Conservation (phyloP, 306 rosid species). For the Trifolium repens region DNA sequence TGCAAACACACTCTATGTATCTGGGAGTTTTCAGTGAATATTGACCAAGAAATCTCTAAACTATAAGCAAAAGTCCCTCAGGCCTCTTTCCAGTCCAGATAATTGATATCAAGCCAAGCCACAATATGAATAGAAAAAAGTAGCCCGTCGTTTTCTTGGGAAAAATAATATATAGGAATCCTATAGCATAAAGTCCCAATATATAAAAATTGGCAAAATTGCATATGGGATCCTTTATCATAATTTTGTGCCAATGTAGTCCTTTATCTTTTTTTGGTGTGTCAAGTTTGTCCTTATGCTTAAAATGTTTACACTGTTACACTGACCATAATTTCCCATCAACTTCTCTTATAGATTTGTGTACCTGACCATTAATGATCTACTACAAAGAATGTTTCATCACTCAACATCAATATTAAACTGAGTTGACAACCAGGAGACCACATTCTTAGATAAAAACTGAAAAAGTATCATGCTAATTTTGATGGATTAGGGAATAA, state of each 20-base stretch:
- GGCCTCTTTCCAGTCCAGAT: constrained; percentile 26
- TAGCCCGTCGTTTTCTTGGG: not conserved
- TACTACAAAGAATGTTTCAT: not conserved
- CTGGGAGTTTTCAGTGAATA: constrained; percentile 14
- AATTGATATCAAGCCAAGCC: constrained; percentile 13
- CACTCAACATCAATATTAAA: not conserved
- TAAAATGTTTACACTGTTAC: not conserved
- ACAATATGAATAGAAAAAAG: constrained; percentile 20
- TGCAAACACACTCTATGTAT: not conserved
- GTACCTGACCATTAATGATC: not conserved
- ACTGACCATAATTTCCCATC: not conserved
- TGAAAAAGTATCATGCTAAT: not conserved
- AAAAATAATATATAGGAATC: constrained; percentile 21
- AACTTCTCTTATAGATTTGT: not conserved
- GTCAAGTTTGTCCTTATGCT: not conserved
- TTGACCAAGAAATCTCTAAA: constrained; percentile 32
- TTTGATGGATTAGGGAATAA: not conserved
- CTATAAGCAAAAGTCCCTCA: not conserved
- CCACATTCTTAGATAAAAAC: not conserved
- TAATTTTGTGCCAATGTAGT: not conserved
- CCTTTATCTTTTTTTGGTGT: not conserved
- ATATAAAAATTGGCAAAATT: not conserved
- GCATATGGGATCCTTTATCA: not conserved
- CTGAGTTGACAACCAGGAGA: not conserved
- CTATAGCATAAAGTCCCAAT: constrained; percentile 12